Conservation (phyloP, 2,329 filamentous ascomycete species). For the Trichophyton simii region DNA sequence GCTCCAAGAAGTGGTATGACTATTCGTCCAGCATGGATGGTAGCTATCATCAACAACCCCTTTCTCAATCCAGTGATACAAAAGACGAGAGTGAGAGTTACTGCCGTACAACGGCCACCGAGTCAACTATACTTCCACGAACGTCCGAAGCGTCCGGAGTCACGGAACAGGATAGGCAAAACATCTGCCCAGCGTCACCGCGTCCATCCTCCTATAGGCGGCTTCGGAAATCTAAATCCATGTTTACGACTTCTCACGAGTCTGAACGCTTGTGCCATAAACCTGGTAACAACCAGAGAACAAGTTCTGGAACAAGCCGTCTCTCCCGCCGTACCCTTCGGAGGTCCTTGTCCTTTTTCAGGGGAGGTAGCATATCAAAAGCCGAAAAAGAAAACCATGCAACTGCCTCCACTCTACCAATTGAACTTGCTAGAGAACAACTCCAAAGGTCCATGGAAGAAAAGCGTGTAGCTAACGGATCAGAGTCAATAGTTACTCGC, state of each 20-base stretch:
- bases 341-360: constrained; percentile 34
- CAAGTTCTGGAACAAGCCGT: constrained; percentile 4
- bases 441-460: constrained; percentile 21
- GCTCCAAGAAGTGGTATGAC: neutral
- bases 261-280: neutral
- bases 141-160: neutral
- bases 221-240: constrained; percentile 37
- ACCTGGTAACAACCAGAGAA: constrained; percentile 2
- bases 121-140: neutral
- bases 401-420: constrained; percentile 11
- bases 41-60: neutral
- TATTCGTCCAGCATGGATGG: neutral
- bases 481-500: constrained; percentile 10
- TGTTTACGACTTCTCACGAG: constrained; percentile 24
- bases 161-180: neutral
- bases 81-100: neutral
- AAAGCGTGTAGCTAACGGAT: constrained; percentile 9
- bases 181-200: constrained; percentile 16
- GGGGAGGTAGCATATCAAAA: constrained; percentile 17
- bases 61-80: neutral
- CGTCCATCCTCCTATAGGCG: constrained; percentile 36
- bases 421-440: constrained; percentile 31
- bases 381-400: constrained; percentile 15
- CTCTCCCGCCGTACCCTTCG: constrained; percentile 20
- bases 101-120: neutral